These are phyloP conservation scores for Metschnikowia orientalis DNA, from an alignment of 805 yeast genomes.

Conservation along the genomic window DNA sequence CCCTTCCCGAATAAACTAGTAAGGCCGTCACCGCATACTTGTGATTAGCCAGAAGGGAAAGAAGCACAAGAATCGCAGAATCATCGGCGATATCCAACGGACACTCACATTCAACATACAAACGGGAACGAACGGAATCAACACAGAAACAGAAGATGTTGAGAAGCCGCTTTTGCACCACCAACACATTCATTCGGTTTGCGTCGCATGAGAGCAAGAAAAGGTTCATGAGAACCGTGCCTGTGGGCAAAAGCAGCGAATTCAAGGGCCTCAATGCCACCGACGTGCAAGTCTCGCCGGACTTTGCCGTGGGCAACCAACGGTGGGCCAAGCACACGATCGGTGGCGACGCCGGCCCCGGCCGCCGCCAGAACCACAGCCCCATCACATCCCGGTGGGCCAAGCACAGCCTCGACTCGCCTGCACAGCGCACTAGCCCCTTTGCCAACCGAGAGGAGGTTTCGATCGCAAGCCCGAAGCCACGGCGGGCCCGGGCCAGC, in stretches of 20 bases:
- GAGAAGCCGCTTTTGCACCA: constrained; percentile 8
- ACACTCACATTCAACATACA: too few species aligned
- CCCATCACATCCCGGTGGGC: constrained; percentile 7
- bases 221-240: constrained; percentile 28
- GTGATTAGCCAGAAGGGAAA: too few species aligned
- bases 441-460: too few species aligned
- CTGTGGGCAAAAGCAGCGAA: constrained; percentile 10
- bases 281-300: constrained; percentile 7
- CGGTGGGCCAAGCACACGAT: constrained; percentile 6
- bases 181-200: constrained; percentile 13
- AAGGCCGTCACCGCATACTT: not conserved
- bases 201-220: constrained; percentile 18
- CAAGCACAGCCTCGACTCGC: constrained; percentile 7
- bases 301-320: constrained; percentile 5
- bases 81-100: too few species aligned
- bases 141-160: too few species aligned
- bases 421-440: not conserved
- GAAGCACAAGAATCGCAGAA: too few species aligned
- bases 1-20: not conserved
- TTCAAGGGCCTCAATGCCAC: constrained; percentile 1
- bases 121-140: too few species aligned
- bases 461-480: constrained; percentile 2
- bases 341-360: not conserved
- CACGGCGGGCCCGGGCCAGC: constrained; percentile 1
- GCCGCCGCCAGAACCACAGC: not conserved